A percentile compares a stretch with the other conserved stretches of the same genome.
Evolutionary conservation across 2,329 filamentous ascomycete species (phyloP).

Genomic region (Davidsoniella neocaledoniae): DNA sequence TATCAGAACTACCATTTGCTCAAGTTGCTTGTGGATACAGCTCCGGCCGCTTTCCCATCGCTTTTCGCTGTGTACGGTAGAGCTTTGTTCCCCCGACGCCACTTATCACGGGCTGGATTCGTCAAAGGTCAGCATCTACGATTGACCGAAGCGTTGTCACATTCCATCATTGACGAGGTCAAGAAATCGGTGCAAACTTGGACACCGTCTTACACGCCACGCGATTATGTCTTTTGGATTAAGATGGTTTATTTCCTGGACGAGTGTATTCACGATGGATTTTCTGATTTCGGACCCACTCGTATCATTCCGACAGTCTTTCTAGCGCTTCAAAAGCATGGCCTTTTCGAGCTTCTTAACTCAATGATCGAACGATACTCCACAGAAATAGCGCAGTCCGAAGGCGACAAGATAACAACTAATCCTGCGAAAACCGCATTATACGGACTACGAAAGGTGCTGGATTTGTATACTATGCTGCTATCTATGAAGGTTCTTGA

Average conservation of each 20-base stretch:
- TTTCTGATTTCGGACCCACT: constrained; percentile 24
- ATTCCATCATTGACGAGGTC: constrained; percentile 52
- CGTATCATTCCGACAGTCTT: constrained; percentile 60
- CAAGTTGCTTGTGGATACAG: constrained; percentile 57
- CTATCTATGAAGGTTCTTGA: constrained; percentile 6
- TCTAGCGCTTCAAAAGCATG: constrained; percentile 68
- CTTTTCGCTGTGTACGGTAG: constrained; percentile 79
- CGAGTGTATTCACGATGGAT: constrained; percentile 60
- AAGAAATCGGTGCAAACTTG: constrained; percentile 26
- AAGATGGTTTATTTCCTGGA: constrained; percentile 63
- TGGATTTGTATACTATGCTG: constrained; percentile 50
- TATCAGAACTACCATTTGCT: constrained; percentile 63
- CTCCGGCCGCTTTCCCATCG: constrained; percentile 64
- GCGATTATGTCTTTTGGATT: constrained; percentile 67
- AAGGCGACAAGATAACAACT: constrained; percentile 22
- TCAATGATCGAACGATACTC: constrained; percentile 54
- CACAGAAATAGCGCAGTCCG: constrained; percentile 25
- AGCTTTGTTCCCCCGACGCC: constrained; percentile 58
- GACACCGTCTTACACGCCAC: constrained; percentile 20
- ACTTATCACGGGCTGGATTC: constrained; percentile 37
- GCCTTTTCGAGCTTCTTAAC: constrained; percentile 59
- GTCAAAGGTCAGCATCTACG: constrained; percentile 35
- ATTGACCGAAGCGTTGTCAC: constrained; percentile 50
- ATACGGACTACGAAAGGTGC: constrained; percentile 59
- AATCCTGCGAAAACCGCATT: constrained; percentile 34